Conservation (phyloP, 495 filamentous ascomycete species). For the Penicillium canescens region DNA sequence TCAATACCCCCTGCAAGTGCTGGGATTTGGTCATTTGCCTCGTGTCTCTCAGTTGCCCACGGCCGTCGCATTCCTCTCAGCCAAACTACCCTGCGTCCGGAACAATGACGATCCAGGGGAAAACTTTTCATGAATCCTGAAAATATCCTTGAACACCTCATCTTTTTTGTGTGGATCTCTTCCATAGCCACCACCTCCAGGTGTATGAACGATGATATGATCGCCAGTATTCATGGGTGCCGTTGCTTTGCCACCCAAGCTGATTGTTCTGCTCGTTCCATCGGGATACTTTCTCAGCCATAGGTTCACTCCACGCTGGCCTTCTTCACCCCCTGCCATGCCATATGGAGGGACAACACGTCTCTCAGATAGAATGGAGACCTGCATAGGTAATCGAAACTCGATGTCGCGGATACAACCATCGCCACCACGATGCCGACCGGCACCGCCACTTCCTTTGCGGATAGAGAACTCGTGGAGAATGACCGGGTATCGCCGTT, state of each 20-base stretch:
- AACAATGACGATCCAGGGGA: too few species aligned
- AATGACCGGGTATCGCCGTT: conserved; percentile 87
- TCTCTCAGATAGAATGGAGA: conserved; percentile 84
- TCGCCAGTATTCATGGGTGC: conserved; percentile 83
- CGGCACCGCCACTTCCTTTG: conserved; percentile 63
- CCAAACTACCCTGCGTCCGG: too few species aligned
- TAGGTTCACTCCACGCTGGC: conserved; percentile 33
- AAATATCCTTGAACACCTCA: too few species aligned
- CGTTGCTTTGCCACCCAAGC: conserved; percentile 91
- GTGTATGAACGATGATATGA: conserved; percentile 69
- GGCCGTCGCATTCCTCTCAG: too few species aligned
- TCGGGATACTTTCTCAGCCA: conserved; percentile 42
- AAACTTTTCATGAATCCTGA: too few species aligned
- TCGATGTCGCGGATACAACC: conserved; percentile 94
- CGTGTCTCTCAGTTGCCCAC: too few species aligned
- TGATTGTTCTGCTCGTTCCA: conserved; percentile 90
- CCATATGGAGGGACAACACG: conserved; percentile 89
- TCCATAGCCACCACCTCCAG: conserved; percentile 56
- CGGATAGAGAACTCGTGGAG: conserved; percentile 85
- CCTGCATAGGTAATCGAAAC: conserved; percentile 85
- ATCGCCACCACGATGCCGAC: conserved; percentile 79
- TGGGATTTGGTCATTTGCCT: too few species aligned
- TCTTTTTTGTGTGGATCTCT: too few species aligned
- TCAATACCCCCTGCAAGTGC: too few species aligned
- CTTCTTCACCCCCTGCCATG: conserved; percentile 80